These are phyloP conservation scores for Lachnellula occidentalis DNA, from an alignment of 2,329 filamentous ascomycete genomes.

Conservation along the genomic window DNA sequence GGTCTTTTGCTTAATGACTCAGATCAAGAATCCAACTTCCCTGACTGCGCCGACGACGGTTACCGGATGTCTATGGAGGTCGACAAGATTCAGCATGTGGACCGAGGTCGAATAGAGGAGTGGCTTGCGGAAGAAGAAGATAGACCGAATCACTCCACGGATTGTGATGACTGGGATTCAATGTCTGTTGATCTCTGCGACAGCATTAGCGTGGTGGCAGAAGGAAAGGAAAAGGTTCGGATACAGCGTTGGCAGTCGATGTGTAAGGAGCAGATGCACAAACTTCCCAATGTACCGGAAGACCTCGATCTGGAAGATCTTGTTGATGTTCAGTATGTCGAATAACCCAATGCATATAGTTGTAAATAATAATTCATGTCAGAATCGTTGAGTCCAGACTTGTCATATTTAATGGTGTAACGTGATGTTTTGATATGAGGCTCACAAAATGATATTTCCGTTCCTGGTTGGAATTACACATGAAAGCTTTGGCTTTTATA, in stretches of 20 bases:
- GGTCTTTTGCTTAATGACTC: slow-evolving; percentile 1
- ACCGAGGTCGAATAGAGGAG: slow-evolving; percentile 9
- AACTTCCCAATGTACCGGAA: background rate
- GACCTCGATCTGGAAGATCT: background rate
- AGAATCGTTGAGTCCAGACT: too few relatives aligned
- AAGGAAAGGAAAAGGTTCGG: slow-evolving; percentile 5
- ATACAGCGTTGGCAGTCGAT: slow-evolving; percentile 11
- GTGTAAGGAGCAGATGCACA: slow-evolving; percentile 1
- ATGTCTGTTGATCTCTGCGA: slow-evolving; percentile 7
- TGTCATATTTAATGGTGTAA: too few relatives aligned
- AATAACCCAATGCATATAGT: background rate
- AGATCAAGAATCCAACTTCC: slow-evolving; percentile 15
- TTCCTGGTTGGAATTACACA: too few relatives aligned
- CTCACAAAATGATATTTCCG: too few relatives aligned
- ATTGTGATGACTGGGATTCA: slow-evolving; percentile 10
- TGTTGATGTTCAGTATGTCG: background rate
- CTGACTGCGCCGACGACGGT: slow-evolving; percentile 12
- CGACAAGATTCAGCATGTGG: slow-evolving; percentile 5
- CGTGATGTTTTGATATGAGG: too few relatives aligned
- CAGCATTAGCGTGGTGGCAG: slow-evolving; percentile 12
- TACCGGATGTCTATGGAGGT: slow-evolving; percentile 15
- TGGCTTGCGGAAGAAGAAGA: slow-evolving; percentile 13
- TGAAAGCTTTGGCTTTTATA: too few relatives aligned
- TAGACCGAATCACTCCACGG: background rate
- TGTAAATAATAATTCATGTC: background rate